Evolutionary conservation across 805 yeast species (phyloP), one percentile per base, ranked within the genome.

Genomic region (Ascoidea asiatica): DNA sequence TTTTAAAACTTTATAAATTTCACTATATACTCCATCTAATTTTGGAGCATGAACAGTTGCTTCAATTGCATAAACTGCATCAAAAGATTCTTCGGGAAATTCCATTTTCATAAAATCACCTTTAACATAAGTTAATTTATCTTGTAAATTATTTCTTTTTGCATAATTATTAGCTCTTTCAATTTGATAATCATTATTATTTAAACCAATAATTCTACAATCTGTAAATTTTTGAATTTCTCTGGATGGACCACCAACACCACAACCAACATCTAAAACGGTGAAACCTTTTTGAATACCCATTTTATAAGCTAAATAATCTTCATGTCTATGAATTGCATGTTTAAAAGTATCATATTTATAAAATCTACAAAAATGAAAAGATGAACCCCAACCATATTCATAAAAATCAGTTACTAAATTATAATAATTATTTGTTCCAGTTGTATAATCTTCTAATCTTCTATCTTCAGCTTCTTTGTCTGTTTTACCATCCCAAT

Each of bases 91-190:
- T 52, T 82, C 82, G 64, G 81, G 86, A 56, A 92, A 92, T 56
- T 90, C 97, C 96, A 90, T 86, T 65, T 90, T 92, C 98, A 90
- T 92, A 72, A 90, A 90, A 66, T 90, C 98, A 57, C 98, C 98
- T 69, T 90, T 90, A 54, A 88, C 95, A 57, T 84, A 84, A 21
- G 78, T 70, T 59, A 90, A 71, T 68, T 87, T 80, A 60, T 84
- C 72, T 52, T 73, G 78, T 59, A 92, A 67, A 22, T 79, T 72
- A 60, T 67, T 67, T 51, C 67, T 70, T 56, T 73, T 61, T 45
- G 97, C 85, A 64, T 87, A 86, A 65, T 74, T 72, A 62, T 77
- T 82, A 47, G 94, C 97, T 62, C 94, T 85, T 59, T 80, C 89
- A 56, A 90, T 82, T 72, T 92, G 95, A 70, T 92, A 92, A 66